Evolutionary conservation across 148 eudicot genomes (phyloP).

Genomic region (Cornus controversa): DNA sequence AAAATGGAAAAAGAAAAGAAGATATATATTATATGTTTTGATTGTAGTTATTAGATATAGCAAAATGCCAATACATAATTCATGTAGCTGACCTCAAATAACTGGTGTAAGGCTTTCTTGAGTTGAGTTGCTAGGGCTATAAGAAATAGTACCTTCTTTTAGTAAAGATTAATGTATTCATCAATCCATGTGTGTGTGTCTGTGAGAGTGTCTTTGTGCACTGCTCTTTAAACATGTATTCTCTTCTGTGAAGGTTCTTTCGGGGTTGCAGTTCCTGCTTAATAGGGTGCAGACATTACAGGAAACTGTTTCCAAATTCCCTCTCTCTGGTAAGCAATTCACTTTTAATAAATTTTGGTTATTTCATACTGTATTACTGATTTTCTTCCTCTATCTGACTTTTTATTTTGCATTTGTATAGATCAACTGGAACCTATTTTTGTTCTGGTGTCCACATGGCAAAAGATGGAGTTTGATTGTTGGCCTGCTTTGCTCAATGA

Average conservation of each 20-base stretch:
- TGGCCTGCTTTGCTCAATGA: slow-evolving; percentile 86
- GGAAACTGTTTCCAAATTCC: slow-evolving; percentile 78
- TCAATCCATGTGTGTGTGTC: too few species aligned
- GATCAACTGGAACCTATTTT: slow-evolving; percentile 65
- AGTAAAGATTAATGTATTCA: not conserved
- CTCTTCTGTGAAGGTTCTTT: slow-evolving; percentile 61
- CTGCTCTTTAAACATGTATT: slow-evolving; percentile 10
- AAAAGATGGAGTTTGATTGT: slow-evolving; percentile 76
- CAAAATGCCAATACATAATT: too few species aligned
- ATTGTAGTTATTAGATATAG: too few species aligned
- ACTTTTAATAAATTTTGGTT: not conserved
- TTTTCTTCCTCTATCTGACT: not conserved
- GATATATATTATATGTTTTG: too few species aligned
- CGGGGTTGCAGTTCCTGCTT: slow-evolving; percentile 78
- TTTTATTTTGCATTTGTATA: slow-evolving; percentile 21
- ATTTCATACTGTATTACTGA: not conserved
- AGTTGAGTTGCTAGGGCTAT: not conserved
- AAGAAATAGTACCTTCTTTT: not conserved
- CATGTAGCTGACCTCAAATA: too few species aligned
- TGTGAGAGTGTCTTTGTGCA: not conserved
- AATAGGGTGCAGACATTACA: slow-evolving; percentile 58
- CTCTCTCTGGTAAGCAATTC: slow-evolving; percentile 56
- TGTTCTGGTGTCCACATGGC: slow-evolving; percentile 61
- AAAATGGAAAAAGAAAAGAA: too few species aligned
- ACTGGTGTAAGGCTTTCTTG: too few species aligned